Conservation (phyloP, 768 basidiomycete genomes). For the Tylopilus plumbeoviolaceoides region DNA sequence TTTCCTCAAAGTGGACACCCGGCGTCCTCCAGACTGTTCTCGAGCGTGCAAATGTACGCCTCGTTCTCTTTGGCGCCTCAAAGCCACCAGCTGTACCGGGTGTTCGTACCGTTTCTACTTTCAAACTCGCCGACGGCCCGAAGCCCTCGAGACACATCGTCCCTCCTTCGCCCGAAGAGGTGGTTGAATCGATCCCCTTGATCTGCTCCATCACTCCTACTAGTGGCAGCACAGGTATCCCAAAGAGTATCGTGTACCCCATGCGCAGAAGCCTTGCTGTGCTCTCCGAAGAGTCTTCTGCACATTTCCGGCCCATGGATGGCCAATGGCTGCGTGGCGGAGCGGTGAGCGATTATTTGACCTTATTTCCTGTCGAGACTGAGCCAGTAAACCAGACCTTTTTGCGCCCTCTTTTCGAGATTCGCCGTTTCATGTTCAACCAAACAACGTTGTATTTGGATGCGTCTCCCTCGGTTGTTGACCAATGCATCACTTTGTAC, state of each 20-base stretch:
- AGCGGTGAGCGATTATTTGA: slow-evolving; percentile 1
- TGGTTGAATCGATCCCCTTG: slow-evolving; percentile 10
- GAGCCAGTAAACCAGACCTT: slow-evolving; percentile 8
- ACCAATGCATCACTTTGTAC: slow-evolving; percentile 8
- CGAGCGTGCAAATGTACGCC: slow-evolving; percentile 18
- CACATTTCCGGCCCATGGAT: slow-evolving; percentile 9
- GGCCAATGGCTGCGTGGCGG: slow-evolving; percentile 17
- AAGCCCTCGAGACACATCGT: slow-evolving; percentile 8
- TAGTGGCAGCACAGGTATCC: slow-evolving; percentile 23
- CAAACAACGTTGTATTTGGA: slow-evolving; percentile 12
- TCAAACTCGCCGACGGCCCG: slow-evolving; percentile 9
- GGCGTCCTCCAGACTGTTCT: slow-evolving; percentile 21
- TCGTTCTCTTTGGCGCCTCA: slow-evolving; percentile 20
- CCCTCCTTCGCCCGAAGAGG: slow-evolving; percentile 14
- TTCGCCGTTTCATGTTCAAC: slow-evolving; percentile 19
- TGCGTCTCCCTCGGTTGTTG: slow-evolving; percentile 5
- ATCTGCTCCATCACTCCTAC: slow-evolving; percentile 18
- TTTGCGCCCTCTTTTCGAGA: slow-evolving; percentile 15
- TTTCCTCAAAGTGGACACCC: slow-evolving; percentile 24
- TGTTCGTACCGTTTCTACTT: slow-evolving; percentile 19
- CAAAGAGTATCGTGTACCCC: slow-evolving; percentile 16
- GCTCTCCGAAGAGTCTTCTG: slow-evolving; percentile 12
- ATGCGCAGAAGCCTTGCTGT: slow-evolving; percentile 13
- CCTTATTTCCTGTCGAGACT: neutral
- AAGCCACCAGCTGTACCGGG: slow-evolving; percentile 8